Evolutionary conservation across 345 rosid species (phyloP), one percentile per base, ranked within the genome.

Genomic region (Alliaria petiolata): DNA sequence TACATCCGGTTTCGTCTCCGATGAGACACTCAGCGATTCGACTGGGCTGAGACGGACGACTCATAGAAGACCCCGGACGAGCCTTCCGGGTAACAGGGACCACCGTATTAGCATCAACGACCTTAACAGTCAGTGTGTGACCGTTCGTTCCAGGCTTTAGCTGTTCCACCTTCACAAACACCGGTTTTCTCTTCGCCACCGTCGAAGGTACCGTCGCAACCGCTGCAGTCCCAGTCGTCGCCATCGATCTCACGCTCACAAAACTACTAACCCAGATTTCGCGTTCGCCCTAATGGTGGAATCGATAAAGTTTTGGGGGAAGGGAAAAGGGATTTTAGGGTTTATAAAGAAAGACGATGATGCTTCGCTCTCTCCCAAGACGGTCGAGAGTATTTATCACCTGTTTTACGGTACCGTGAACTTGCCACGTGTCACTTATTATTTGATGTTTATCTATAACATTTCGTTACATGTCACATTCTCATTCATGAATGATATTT

Each of bases 1-100:
- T 88, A 69, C 82, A 65, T 30, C 83, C 97, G 6, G 95, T 86
- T 28, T 86, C 89, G 35, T 90, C 97, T 12, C 97, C 95, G 42
- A 90, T 80, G 16, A 90, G 82, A 74, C 95, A 88, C 82, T 90
- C 97, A n/a, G 84, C 83, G 47, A 90, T 88, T 44, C 85, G 85
- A 28, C 84, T 52, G 0, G 92, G 87, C 40, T 83, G 87, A 46
- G 79, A 67, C 6, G 93, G 85, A 16, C 81, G 85, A 51, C 86
- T 40, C 36, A 81, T 3, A 83, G 82, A 38, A 42, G 70, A 75
- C 78, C 71, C 56, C 2, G 89, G 84, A 26, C 89, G 92, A 22
- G 82, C 72, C 80, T 82, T 87, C 52, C 81, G 81, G 34, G 62
- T 71, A 13, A 73, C 60, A 31, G 82, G 77, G 61, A 69, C 81